Evolutionary conservation across 169 alveolate genomes (phyloP).

Genomic region (Plasmodium relictum): DNA sequence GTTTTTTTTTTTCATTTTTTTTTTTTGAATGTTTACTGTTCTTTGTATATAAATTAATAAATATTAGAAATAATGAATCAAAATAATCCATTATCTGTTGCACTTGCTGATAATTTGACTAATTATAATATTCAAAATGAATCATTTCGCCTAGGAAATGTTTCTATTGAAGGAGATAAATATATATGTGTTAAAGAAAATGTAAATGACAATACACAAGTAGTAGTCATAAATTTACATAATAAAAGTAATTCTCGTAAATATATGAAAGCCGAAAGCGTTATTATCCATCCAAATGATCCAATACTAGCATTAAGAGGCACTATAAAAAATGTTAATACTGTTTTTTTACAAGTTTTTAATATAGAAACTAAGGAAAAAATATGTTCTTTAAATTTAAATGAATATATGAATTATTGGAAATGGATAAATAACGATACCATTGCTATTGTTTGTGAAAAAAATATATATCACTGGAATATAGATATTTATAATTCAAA

Average conservation of each 20-base stretch:
- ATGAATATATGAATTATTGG: constrained; percentile 95
- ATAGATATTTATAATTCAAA: constrained; percentile 86
- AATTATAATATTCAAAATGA: constrained; percentile 76
- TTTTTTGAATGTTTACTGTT: background rate
- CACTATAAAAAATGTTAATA: constrained; percentile 78
- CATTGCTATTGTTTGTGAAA: constrained; percentile 94
- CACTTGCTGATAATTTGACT: constrained; percentile 80
- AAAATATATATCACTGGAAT: constrained; percentile 93
- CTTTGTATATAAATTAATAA: background rate
- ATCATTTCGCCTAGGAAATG: constrained; percentile 82
- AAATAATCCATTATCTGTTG: constrained; percentile 79
- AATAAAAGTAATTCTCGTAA: constrained; percentile 88
- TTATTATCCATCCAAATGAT: constrained; percentile 95
- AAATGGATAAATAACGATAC: constrained; percentile 93
- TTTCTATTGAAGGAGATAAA: constrained; percentile 81
- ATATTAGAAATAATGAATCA: constrained; percentile 76
- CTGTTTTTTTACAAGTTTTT: constrained; percentile 90
- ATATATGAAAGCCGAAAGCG: constrained; percentile 97
- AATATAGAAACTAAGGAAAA: constrained; percentile 95
- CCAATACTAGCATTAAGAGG: constrained; percentile 97
- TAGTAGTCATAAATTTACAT: constrained; percentile 83
- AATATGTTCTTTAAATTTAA: constrained; percentile 93
- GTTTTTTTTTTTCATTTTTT: too few species aligned
- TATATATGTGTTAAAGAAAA: constrained; percentile 80
- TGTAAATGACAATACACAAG: constrained; percentile 78